Conservation (phyloP, 345 rosid species). For the Eucalyptus curtisii region DNA sequence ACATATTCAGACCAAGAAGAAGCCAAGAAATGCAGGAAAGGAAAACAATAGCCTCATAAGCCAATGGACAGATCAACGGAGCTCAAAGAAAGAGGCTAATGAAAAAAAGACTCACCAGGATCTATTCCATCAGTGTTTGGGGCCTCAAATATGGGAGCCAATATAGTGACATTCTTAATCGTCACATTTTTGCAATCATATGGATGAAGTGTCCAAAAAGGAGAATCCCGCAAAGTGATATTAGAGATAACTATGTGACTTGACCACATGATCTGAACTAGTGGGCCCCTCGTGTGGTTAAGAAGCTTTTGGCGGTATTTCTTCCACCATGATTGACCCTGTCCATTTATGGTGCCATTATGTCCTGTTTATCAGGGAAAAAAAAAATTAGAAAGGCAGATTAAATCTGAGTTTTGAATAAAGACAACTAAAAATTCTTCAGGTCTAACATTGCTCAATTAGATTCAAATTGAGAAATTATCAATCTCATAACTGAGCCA, state of each 20-base stretch:
- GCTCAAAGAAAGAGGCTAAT: background rate
- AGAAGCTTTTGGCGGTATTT: slow-evolving; percentile 88
- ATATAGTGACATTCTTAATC: slow-evolving; percentile 58
- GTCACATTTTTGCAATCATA: slow-evolving; percentile 95
- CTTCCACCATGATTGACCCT: slow-evolving; percentile 97
- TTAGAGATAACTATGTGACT: slow-evolving; percentile 71
- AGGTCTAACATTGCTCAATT: background rate
- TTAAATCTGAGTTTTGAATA: background rate
- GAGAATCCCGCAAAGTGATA: slow-evolving; percentile 80
- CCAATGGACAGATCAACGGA: background rate
- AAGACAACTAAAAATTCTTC: background rate
- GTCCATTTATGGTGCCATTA: slow-evolving; percentile 94
- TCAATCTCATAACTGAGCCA: background rate
- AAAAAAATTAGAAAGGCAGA: background rate
- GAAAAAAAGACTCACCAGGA: slow-evolving; percentile 45
- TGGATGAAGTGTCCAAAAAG: slow-evolving; percentile 97
- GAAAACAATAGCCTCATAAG: background rate
- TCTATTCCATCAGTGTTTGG: slow-evolving; percentile 99
- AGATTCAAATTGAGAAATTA: background rate
- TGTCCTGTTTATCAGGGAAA: slow-evolving; percentile 41
- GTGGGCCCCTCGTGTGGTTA: slow-evolving; percentile 92
- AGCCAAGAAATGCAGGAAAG: background rate
- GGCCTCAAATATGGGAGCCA: slow-evolving; percentile 72
- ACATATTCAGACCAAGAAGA: background rate
- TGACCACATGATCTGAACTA: slow-evolving; percentile 93